Conservation (phyloP, 352 stramenopile genomes). For the Stramenopiles sp. region DNA sequence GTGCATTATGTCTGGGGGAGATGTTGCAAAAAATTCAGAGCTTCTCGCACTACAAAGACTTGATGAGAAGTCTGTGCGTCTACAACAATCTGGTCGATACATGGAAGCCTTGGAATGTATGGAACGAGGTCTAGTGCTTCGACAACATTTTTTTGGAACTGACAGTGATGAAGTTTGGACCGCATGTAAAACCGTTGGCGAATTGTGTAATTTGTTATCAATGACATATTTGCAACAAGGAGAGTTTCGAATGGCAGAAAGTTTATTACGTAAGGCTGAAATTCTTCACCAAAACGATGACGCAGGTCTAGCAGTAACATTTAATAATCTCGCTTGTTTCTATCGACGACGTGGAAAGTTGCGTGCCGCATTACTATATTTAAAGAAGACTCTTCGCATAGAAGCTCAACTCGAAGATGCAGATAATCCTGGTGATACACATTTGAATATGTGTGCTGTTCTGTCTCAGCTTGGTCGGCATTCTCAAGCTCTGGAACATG, state of each 20-base stretch:
- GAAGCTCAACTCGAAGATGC: slow-evolving; percentile 33
- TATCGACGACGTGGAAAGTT: slow-evolving; percentile 49
- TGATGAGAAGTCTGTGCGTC: too few relatives aligned
- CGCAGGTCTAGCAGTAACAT: slow-evolving; percentile 37
- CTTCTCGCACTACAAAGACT: too few relatives aligned
- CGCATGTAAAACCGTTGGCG: slow-evolving; percentile 49
- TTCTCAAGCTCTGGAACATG: slow-evolving; percentile 43
- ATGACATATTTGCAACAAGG: slow-evolving; percentile 78
- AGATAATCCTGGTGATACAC: slow-evolving; percentile 47
- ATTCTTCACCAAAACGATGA: slow-evolving; percentile 51
- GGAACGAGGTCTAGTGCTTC: too few relatives aligned
- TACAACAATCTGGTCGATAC: too few relatives aligned
- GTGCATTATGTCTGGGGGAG: too few relatives aligned
- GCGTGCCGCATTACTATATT: slow-evolving; percentile 43
- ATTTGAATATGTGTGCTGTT: slow-evolving; percentile 69
- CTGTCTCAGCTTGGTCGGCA: slow-evolving; percentile 47
- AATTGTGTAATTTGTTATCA: slow-evolving; percentile 68
- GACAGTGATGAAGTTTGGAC: too few relatives aligned
- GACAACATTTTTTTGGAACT: too few relatives aligned
- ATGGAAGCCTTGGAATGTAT: too few relatives aligned
- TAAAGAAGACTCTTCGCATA: slow-evolving; percentile 60
- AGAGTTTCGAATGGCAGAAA: slow-evolving; percentile 46
- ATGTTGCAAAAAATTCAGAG: too few relatives aligned
- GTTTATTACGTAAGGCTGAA: slow-evolving; percentile 64
- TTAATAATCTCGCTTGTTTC: slow-evolving; percentile 72